Conservation (phyloP, 176 grass and related monocot species). For the Oryza coarctata region DNA sequence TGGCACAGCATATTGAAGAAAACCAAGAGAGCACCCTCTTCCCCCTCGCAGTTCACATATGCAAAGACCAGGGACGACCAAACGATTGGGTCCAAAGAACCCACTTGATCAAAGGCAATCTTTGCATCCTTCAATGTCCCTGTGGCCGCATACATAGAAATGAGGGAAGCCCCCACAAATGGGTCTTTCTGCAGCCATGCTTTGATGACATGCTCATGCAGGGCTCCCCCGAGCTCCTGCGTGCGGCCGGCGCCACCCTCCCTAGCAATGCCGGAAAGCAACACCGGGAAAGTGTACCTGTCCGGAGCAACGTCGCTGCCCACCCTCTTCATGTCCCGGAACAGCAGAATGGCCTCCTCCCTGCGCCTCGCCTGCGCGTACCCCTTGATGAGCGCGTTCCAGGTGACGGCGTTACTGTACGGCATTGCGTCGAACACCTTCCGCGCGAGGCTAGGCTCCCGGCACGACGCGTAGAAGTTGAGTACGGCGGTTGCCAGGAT, state of each 20-base stretch:
- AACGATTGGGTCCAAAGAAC: slow-evolving; percentile 19
- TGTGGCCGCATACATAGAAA: slow-evolving; percentile 26
- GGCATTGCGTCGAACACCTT: slow-evolving; percentile 40
- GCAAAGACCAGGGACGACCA: slow-evolving; percentile 45
- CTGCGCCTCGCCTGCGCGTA: slow-evolving; percentile 31
- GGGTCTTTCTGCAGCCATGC: slow-evolving; percentile 40
- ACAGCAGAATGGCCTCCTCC: slow-evolving; percentile 30
- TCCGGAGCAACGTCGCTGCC: slow-evolving; percentile 1
- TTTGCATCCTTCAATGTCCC: slow-evolving; percentile 17
- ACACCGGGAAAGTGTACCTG: slow-evolving; percentile 43
- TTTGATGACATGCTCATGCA: slow-evolving; percentile 45
- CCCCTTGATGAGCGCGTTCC: slow-evolving; percentile 48
- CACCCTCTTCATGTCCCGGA: slow-evolving; percentile 34
- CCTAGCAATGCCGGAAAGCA: slow-evolving; percentile 26
- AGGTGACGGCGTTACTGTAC: slow-evolving; percentile 24
- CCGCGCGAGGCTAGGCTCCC: slow-evolving; percentile 2
- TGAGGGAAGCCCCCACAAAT: slow-evolving; percentile 35
- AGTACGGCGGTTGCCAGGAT: slow-evolving; percentile 3
- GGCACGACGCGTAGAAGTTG: slow-evolving; percentile 17
- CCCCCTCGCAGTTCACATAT: slow-evolving; percentile 18
- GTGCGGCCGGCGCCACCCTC: background rate
- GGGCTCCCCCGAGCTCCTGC: slow-evolving; percentile 4
- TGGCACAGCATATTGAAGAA: slow-evolving; percentile 41
- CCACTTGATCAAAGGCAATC: slow-evolving; percentile 13
- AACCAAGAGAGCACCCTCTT: slow-evolving; percentile 24